Evolutionary conservation across 768 basidiomycete species (phyloP), one percentile per base, ranked within the genome.

Genomic region (Rhizopogon salebrosus): DNA sequence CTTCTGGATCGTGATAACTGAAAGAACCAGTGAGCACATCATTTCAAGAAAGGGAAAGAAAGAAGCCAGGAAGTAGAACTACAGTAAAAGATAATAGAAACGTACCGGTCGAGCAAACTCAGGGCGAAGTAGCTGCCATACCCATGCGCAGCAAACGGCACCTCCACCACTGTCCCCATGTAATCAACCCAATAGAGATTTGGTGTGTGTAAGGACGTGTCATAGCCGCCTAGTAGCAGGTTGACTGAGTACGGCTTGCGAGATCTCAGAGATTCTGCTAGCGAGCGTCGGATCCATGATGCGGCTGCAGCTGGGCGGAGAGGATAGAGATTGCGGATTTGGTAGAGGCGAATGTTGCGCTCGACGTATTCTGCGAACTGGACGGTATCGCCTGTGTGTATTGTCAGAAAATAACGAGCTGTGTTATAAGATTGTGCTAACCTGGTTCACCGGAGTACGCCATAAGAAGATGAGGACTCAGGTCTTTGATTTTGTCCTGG

Each of bases 361-460:
- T 98, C 94, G 56, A 98, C 82, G 62, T 80, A 99, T 72, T 99
- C 97, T 1, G 95, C 89, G 63, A 98, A 98, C 66, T 98, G 91
- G 22, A 95, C 77, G 20, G 97, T 98, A 67, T 98, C 97, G 54
- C 97, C 95, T 92, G 62, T 9, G 3, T 18, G 37, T 11, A n/a
- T n/a, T 26, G 41, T 46, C 16, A 48, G 22, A 54, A 22, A 45
- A 27, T 50, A 49, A 16, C 22, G 27, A 31, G 20, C 16, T 48
- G 46, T 51, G 23, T 36, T 57, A 39, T 51, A 29, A 16, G 16
- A 66, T 77, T 51, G 54, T 84, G 55, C 65, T 11, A 39, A 69
- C 93, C 93, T 72, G 94, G 90, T 69, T 97, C 94, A 58, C 95
- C 95, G 57, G 91, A 91, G 70, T 87, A 92, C 0, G 93, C 85